Percentiles rank a stretch among this genome's conserved stretches.
Conservation (phyloP, 805 yeast genomes). For the Priceomyces haplophilus region DNA sequence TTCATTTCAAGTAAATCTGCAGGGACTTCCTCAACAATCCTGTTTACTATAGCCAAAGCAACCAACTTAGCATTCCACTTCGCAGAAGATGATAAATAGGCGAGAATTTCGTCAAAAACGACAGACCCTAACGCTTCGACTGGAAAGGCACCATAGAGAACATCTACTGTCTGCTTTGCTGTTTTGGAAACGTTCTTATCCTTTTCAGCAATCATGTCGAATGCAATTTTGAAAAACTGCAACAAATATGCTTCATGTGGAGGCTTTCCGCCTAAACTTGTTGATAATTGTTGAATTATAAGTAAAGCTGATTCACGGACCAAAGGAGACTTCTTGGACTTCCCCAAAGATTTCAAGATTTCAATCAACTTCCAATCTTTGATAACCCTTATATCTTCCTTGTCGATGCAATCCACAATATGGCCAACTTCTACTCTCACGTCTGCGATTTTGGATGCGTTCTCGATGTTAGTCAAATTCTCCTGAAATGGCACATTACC, state of each 20-base stretch:
- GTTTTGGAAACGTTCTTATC: conserved; percentile 83
- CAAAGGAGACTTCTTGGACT: conserved; percentile 69
- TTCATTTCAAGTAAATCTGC: conserved; percentile 80
- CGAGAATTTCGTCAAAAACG: conserved; percentile 57
- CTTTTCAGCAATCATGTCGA: conserved; percentile 79
- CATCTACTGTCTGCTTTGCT: conserved; percentile 75
- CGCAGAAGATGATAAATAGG: conserved; percentile 73
- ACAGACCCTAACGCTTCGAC: conserved; percentile 74
- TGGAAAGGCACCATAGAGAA: conserved; percentile 68
- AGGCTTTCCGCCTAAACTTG: conserved; percentile 60
- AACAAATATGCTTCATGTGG: conserved; percentile 76
- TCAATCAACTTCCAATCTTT: conserved; percentile 65
- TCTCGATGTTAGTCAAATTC: conserved; percentile 49
- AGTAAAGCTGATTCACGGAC: conserved; percentile 76
- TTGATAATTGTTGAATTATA: conserved; percentile 55
- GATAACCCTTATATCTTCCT: conserved; percentile 44
- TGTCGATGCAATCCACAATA: conserved; percentile 48
- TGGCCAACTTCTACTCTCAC: conserved; percentile 52
- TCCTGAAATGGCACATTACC: conserved; percentile 65
- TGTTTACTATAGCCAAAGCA: conserved; percentile 71
- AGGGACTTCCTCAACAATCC: conserved; percentile 73
- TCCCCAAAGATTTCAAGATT: conserved; percentile 60
- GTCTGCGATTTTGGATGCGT: conserved; percentile 51
- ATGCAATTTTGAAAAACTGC: conserved; percentile 58
- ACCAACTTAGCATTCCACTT: conserved; percentile 91